These are phyloP conservation scores for Chloranthus sessilifolius DNA, from an alignment of 164 flowering plant genomes.

Conservation along the genomic window DNA sequence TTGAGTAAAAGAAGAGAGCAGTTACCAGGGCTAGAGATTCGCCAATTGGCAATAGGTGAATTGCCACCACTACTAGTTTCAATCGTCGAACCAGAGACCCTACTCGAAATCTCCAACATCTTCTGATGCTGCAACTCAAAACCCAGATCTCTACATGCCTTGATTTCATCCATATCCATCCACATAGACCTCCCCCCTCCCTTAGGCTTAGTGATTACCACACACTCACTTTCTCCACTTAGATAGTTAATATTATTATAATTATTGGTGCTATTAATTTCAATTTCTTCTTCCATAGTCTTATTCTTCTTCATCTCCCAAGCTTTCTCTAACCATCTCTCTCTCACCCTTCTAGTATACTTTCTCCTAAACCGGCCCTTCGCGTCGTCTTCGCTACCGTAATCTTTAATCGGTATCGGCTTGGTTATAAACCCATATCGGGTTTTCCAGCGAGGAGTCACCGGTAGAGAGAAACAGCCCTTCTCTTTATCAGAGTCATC, in stretches of 20 bases:
- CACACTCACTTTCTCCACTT: slow-evolving; percentile 24
- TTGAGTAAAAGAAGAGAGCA: not conserved
- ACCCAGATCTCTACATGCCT: slow-evolving; percentile 70
- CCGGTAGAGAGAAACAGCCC: slow-evolving; percentile 18
- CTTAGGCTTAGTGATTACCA: slow-evolving; percentile 50
- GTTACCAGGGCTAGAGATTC: slow-evolving; percentile 67
- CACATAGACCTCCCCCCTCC: slow-evolving; percentile 50
- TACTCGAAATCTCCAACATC: slow-evolving; percentile 33
- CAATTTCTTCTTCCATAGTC: not conserved
- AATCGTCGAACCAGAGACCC: slow-evolving; percentile 28
- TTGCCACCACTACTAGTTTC: slow-evolving; percentile 55
- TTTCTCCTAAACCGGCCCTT: slow-evolving; percentile 5
- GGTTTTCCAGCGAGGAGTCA: slow-evolving; percentile 18
- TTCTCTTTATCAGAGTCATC: slow-evolving; percentile 32
- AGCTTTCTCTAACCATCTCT: slow-evolving; percentile 20
- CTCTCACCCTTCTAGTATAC: slow-evolving; percentile 15
- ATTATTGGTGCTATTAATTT: not conserved
- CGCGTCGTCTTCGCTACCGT: slow-evolving; percentile 47
- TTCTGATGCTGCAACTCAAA: slow-evolving; percentile 52
- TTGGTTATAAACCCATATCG: slow-evolving; percentile 3
- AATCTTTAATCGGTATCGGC: slow-evolving; percentile 23
- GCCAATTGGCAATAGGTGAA: slow-evolving; percentile 59
- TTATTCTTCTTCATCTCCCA: slow-evolving; percentile 10
- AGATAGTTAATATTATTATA: not conserved
- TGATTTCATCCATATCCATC: slow-evolving; percentile 67